Base-by-base conservation (phyloP, 805 yeast species). In the Candida nitratophila region DNA sequence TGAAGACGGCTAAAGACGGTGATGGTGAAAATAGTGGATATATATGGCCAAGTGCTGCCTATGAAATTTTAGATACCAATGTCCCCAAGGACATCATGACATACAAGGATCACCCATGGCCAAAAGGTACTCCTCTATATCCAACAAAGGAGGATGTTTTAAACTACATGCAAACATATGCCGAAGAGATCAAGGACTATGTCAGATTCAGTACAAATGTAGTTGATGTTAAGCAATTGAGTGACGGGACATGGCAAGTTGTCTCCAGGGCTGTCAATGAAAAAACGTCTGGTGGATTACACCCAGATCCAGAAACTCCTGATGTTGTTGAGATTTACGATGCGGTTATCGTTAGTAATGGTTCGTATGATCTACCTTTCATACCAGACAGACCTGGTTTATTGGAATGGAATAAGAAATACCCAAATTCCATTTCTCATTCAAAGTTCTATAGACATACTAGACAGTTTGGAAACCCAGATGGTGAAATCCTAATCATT, bases 51-150 rank as follows among this genome's bases (percentile, higher is more conserved):
- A 63, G 71, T 12, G 77, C 90, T 0, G 76, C 83, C 56, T 86
- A 86, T 58, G 75, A 79, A 41, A 59, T 67, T 36, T 64, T 86
- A 46, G 89, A 82, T 56, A 83, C 95, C 7, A 86, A 86, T 56
- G 75, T 86, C 22, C 78, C 81, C 29, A 70, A 71, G 38, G 68
- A 68, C 27, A 57, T 85, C 41, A 87, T 88, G 96, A 81, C 77
- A 43, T 86, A 73, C 52, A 70, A 71, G 37, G 74, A 68, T 39
- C 60, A 61, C 27, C 78, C 79, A 14, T 82, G 79, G 52, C 71
- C 72, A 3, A 61, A 59, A 2, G 61, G 62, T 9, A 56, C 69
- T 3, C 76, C 77, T 1, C 53, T 69, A 11, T 87, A 79, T 51
- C 84, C 88, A 1, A 63, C 61, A 31, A 72, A 88, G 47, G 49